Conservation (phyloP, 2,329 filamentous ascomycete species). For the Colletotrichum melonis region DNA sequence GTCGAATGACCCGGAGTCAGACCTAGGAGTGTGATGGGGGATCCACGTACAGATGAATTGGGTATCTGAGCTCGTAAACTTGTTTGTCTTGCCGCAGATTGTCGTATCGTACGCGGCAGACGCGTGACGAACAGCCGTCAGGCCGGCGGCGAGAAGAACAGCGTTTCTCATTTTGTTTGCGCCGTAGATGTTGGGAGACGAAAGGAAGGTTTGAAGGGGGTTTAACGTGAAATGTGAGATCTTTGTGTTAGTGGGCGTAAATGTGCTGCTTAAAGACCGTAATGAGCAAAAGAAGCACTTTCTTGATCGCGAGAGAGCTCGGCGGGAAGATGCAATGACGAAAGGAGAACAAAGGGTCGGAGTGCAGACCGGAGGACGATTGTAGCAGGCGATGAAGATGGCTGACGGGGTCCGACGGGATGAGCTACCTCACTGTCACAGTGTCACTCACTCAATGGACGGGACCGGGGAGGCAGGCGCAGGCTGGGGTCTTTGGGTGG, state of each 20-base stretch:
- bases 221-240: not conserved
- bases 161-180: slow-evolving; percentile 29
- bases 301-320: not conserved
- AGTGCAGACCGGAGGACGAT: not conserved
- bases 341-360: not conserved
- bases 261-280: not conserved
- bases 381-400: not conserved
- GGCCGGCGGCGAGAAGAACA: slow-evolving; percentile 20
- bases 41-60: slow-evolving; percentile 41
- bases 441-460: not conserved
- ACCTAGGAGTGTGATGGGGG: not conserved
- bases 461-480: not conserved
- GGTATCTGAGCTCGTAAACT: slow-evolving; percentile 39
- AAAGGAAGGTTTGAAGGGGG: not conserved
- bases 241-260: not conserved
- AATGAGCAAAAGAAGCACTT: not conserved
- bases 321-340: not conserved
- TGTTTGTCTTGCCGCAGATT: slow-evolving; percentile 41
- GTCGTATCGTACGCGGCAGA: slow-evolving; percentile 41
- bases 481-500: not conserved
- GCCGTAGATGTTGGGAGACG: not conserved
- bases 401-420: not conserved
- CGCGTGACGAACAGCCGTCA: slow-evolving; percentile 27
- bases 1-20: not conserved
- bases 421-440: not conserved